These are phyloP conservation scores for Vitis rotundifolia DNA, from an alignment of 164 flowering plant genomes.

Conservation along the genomic window DNA sequence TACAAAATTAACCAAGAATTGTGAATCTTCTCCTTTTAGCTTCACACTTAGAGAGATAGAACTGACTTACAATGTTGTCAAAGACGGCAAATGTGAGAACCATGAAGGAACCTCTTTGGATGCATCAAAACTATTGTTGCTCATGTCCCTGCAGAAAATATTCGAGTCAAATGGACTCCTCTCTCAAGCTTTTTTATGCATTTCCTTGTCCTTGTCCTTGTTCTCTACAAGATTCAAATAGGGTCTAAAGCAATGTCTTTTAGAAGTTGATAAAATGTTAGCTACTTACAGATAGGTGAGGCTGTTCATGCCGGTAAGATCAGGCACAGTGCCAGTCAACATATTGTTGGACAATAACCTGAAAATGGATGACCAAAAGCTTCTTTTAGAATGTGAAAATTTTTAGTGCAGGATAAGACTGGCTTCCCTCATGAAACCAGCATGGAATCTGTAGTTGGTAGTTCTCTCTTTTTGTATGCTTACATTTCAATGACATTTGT, in stretches of 20 bases:
- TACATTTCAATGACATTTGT: slow-evolving; percentile 44
- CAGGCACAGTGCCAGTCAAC: slow-evolving; percentile 51
- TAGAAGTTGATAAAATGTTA: background rate
- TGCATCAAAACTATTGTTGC: slow-evolving; percentile 51
- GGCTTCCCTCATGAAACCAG: no score
- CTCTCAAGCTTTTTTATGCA: no score
- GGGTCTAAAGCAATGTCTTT: no score
- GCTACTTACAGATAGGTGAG: slow-evolving; percentile 54
- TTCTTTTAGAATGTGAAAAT: background rate
- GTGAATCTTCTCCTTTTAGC: no score
- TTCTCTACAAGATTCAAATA: no score
- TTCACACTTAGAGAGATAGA: slow-evolving; percentile 9
- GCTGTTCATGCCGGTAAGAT: slow-evolving; percentile 53
- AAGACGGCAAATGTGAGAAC: slow-evolving; percentile 48
- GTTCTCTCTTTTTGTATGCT: slow-evolving; percentile 13
- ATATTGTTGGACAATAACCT: slow-evolving; percentile 59
- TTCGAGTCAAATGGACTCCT: no score
- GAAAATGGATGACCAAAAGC: slow-evolving; percentile 5
- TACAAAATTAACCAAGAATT: background rate
- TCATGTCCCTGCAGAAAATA: slow-evolving; percentile 52
- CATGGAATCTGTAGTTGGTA: background rate
- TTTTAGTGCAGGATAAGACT: background rate
- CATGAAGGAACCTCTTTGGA: slow-evolving; percentile 47
- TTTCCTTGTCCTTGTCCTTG: no score
- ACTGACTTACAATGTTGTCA: slow-evolving; percentile 52